Evolutionary conservation across 768 basidiomycete species (phyloP), one percentile per base, ranked within the genome.

Genomic region (Favolaschia claudopus): DNA sequence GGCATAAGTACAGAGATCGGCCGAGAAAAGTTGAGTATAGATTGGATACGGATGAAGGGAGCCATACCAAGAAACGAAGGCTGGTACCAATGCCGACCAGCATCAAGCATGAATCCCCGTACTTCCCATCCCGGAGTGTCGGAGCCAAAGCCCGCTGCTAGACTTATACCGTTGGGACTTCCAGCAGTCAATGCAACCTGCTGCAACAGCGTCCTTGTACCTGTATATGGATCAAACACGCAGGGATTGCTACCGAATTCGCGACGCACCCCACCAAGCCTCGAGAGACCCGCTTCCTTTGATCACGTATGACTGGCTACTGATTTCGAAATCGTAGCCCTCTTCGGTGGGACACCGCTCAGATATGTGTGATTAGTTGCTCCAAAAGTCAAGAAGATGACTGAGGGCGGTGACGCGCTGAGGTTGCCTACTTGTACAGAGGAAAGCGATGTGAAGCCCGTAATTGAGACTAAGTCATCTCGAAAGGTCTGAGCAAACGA

Each of bases 21-120:
- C 80, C 80, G 53, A 49, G 36, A 53, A 60, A 15, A 59, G 29
- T 25, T 24, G 12, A 38, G 29, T 27, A 24, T 38, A 50, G 7
- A 19, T 31, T 24, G 37, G 19, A 52, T 10, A 60, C n/a, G 17
- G 6, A 48, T 49, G 29, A 37, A 17, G 24, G 25, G 13, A n/a
- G 29, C 56, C 71, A 54, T 40, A 74, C 78, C 68, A 15, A 80
- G 68, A 55, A 81, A 79, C 10, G 70, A 68, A 0, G 74, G 68
- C 6, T 73, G 66, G 47, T 76, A 81, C 76, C 77, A 80, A 60
- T 82, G 80, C 8, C 79, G 72, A n/a, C 77, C 80, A 7, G 70
- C 74, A 55, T 82, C 80, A 2, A 81, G 69, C 80, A 81, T 79
- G 64, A 81, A 78, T 1, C 80, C 79, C 32, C 78, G 75, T 3